A percentile compares a stretch with the other conserved stretches of the same genome.
phyloP scores from a whole-genome alignment of 495 filamentous ascomycete genomes.

The Acidomyces sp. region DNA sequence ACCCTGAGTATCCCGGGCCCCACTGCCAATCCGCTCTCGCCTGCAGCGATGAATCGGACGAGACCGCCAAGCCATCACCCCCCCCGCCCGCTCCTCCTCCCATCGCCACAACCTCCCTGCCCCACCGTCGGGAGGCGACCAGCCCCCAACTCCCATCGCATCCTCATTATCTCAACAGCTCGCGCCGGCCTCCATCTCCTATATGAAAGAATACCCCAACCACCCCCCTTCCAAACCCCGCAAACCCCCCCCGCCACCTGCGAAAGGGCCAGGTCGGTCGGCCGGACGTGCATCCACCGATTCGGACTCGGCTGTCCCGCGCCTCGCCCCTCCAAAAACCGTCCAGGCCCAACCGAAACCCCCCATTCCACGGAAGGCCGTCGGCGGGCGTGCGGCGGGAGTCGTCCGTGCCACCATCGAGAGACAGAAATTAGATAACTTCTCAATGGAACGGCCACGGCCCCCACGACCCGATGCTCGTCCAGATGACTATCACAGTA shows the following conservation, averaged over 20 bases:
- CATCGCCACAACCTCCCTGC: conserved; percentile 2
- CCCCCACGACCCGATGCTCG: too few species aligned
- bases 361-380: conserved; percentile 17
- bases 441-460: too few species aligned
- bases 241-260: conserved; percentile 1
- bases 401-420: conserved; percentile 13
- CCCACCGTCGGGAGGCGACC: neutral
- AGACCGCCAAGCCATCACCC: conserved; percentile 10
- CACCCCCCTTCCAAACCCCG: conserved; percentile 15
- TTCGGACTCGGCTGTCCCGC: conserved; percentile 2
- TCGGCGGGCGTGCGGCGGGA: conserved; percentile 11
- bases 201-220: conserved; percentile 29
- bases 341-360: conserved; percentile 8
- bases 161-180: too few species aligned
- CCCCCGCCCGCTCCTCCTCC: conserved; percentile 13
- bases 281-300: conserved; percentile 3
- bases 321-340: conserved; percentile 8
- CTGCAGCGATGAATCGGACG: conserved; percentile 15
- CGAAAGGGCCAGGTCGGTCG: neutral
- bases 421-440: conserved; percentile 16
- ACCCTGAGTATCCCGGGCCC: conserved; percentile 12
- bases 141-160: conserved; percentile 3
- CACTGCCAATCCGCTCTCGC: conserved; percentile 4
- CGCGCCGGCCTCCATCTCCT: conserved; percentile 13
- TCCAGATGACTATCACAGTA: neutral